These are phyloP conservation scores for Starmerella etchellsii DNA, from an alignment of 805 yeast genomes.

Conservation along the genomic window DNA sequence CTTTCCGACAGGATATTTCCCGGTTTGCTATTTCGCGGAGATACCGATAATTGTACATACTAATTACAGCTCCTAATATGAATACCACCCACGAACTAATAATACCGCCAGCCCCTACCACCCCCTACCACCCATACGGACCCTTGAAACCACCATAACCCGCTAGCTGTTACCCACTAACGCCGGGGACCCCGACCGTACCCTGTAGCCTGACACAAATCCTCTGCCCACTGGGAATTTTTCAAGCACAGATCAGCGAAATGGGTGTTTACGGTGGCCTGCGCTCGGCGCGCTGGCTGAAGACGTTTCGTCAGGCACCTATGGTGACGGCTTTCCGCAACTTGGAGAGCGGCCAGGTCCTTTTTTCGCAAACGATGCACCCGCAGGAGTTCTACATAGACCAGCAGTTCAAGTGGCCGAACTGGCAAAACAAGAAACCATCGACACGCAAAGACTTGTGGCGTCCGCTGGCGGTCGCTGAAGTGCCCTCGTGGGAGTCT, in stretches of 20 bases:
- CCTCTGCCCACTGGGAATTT: constrained; percentile 1
- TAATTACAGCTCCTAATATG: no score
- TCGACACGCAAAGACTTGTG: constrained; percentile 72
- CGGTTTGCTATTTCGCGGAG: constrained; percentile 9
- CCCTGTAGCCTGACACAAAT: not conserved
- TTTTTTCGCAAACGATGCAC: constrained; percentile 73
- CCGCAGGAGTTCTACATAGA: constrained; percentile 39
- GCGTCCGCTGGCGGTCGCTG: constrained; percentile 78
- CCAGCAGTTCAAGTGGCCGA: constrained; percentile 63
- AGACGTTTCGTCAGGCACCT: constrained; percentile 56
- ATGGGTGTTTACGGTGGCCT: constrained; percentile 29
- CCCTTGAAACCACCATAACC: no score
- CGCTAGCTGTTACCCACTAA: no score
- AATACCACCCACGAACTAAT: no score
- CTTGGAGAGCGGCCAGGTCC: constrained; percentile 76
- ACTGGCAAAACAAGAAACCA: constrained; percentile 82
- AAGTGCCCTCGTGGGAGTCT: constrained; percentile 29
- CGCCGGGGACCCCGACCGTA: no score
- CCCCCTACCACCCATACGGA: no score
- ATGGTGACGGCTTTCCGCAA: constrained; percentile 75
- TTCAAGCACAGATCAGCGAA: constrained; percentile 1
- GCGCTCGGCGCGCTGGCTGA: constrained; percentile 48
- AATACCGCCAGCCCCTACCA: no score
- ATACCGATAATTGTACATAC: not conserved
- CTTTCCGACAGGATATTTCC: constrained; percentile 10